Percentiles rank a stretch among this genome's conserved stretches.
These are phyloP conservation scores for Trichoderma atrobrunneum DNA, from an alignment of 2,329 filamentous ascomycete genomes.

Conservation along the genomic window DNA sequence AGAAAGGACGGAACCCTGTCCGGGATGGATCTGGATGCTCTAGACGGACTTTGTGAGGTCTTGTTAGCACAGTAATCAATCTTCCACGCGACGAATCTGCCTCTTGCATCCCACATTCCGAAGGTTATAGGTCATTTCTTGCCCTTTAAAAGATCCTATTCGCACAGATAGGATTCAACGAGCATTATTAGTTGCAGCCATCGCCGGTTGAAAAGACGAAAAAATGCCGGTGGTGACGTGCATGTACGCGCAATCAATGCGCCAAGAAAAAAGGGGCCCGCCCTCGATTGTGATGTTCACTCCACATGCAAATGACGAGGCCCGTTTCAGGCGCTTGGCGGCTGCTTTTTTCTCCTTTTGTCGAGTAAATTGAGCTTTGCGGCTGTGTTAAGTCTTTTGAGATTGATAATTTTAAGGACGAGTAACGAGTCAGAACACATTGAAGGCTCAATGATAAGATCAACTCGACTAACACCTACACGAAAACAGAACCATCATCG, in stretches of 20 bases:
- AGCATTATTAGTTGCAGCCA: background rate
- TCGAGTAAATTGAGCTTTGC: background rate
- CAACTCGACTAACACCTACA: background rate
- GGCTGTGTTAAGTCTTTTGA: background rate
- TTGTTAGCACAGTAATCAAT: background rate
- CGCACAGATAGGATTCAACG: background rate
- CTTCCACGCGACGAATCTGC: background rate
- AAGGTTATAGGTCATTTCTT: background rate
- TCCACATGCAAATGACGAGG: constrained; percentile 11
- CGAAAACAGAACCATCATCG: background rate
- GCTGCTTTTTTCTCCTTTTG: background rate
- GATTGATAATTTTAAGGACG: background rate
- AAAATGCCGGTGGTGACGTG: constrained; percentile 4
- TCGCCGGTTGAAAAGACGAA: background rate
- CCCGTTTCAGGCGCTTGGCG: background rate
- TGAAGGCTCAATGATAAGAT: background rate
- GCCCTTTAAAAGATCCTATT: background rate
- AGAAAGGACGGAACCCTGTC: background rate
- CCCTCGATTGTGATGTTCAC: constrained; percentile 11
- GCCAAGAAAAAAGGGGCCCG: background rate
- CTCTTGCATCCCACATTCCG: background rate
- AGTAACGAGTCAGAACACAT: background rate
- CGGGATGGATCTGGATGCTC: background rate
- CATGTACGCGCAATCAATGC: constrained; percentile 17
- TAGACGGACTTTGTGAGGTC: background rate